Percentiles rank a stretch among this genome's conserved stretches.
These are phyloP conservation scores for Hanseniaspora thailandica DNA, from an alignment of 805 yeast genomes.

Conservation along the genomic window DNA sequence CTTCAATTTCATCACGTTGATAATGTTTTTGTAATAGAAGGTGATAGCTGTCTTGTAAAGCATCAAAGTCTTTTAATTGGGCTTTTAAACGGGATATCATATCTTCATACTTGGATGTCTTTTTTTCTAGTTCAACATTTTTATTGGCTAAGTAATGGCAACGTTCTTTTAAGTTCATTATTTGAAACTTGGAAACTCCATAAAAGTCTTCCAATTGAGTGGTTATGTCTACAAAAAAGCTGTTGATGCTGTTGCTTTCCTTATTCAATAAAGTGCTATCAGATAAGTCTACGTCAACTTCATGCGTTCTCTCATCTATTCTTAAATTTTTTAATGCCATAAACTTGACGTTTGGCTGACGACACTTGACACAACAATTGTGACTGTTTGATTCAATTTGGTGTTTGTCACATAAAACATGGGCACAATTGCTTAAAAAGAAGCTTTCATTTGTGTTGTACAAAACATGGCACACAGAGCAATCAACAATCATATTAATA, in stretches of 20 bases:
- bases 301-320: neutral
- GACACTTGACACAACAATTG: slow-evolving; percentile 17
- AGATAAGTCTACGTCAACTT: neutral
- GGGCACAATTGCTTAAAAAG: slow-evolving; percentile 32
- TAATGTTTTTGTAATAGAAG: neutral
- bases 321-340: slow-evolving; percentile 16
- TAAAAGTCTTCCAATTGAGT: slow-evolving; percentile 22
- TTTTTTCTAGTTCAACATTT: slow-evolving; percentile 22
- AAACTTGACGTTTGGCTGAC: slow-evolving; percentile 17
- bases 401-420: slow-evolving; percentile 29
- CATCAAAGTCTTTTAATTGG: slow-evolving; percentile 23
- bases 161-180: slow-evolving; percentile 21
- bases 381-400: slow-evolving; percentile 6
- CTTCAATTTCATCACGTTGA: neutral
- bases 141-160: slow-evolving; percentile 22
- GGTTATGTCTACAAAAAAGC: slow-evolving; percentile 24
- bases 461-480: slow-evolving; percentile 27
- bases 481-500: slow-evolving; percentile 23
- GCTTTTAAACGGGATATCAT: slow-evolving; percentile 22
- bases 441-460: slow-evolving; percentile 21
- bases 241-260: slow-evolving; percentile 20
- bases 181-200: slow-evolving; percentile 25
- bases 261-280: neutral
- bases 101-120: slow-evolving; percentile 24
- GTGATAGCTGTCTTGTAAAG: slow-evolving; percentile 15